Evolutionary conservation across 306 rosid genomes (phyloP), one percentile per base, ranked within the genome.

Genomic region (Elaeagnus macrophylla): DNA sequence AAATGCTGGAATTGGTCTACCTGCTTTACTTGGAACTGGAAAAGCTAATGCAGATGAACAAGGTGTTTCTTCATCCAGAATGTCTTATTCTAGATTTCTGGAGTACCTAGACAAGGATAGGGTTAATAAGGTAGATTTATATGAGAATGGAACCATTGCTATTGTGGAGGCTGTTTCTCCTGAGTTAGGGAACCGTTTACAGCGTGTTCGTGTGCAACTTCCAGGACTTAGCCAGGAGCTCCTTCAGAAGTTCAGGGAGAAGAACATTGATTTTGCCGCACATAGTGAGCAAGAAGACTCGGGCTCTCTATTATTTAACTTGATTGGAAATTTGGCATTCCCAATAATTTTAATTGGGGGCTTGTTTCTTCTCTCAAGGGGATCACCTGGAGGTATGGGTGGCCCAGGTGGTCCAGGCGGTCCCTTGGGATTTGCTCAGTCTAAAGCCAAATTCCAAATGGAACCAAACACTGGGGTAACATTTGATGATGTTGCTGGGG

Each of bases 391-490:
- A 72, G 97, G 96, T 47, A 80, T 83, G 87, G 95, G 96, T 43
- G 97, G 97, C 41, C 96, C 96, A 5, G 89, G 94, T 46, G 96
- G 99, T 16, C 83, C 95, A 55, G 99, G 96, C 11, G 80, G 82
- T 67, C 97, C 97, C 36, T 74, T 91, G 61, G 63, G 72, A 39
- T 82, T 91, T 79, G 99, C 96, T 73, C 95, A 84, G 64, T 91
- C 99, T 10, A 91, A 87, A 65, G 96, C 99, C 48, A 91, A 91
- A 77, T 86, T 91, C 78, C 99, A 91, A 72, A 84, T 91, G 96
- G 99, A 91, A 66, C 97, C 97, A 35, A 91, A 73, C 68, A 91
- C 97, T 36, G 97, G 97, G 65, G 97, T 91, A 68, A 91, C 99
- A 12, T 91, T 91, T 60, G 95, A 91, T 67, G 95, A 91, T 53